Evolutionary conservation across 352 stramenopile species (phyloP).

Genomic region (Pythium aquatile): DNA sequence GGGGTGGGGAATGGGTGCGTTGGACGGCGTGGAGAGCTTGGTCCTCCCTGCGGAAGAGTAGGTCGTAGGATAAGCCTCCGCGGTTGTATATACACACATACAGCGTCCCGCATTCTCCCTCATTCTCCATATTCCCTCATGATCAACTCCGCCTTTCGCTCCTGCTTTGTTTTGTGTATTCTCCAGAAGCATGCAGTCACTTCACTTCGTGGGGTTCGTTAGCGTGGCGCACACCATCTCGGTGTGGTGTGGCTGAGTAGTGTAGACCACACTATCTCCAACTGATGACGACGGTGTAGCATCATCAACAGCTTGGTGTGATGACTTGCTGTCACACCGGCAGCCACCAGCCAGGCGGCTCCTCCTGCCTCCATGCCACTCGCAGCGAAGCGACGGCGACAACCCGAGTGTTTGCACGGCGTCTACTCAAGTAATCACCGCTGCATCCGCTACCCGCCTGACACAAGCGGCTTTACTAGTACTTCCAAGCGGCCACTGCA

Average conservation of each 20-base stretch:
- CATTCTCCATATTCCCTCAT: background rate
- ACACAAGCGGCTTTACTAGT: too few relatives aligned
- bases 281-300: background rate
- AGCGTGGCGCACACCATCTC: background rate
- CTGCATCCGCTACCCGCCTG: background rate
- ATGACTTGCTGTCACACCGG: background rate
- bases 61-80: conserved; percentile 3
- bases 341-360: too few relatives aligned
- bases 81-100: conserved; percentile 12
- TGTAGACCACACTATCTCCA: background rate
- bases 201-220: background rate
- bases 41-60: conserved; percentile 6
- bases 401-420: background rate
- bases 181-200: background rate
- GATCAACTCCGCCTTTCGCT: too few relatives aligned
- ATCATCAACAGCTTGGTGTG: background rate
- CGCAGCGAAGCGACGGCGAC: background rate
- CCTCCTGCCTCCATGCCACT: background rate
- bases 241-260: background rate
- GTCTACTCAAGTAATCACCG: background rate
- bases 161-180: too few relatives aligned
- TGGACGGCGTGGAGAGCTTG: background rate
- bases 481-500: too few relatives aligned
- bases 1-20: background rate
- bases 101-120: background rate